Evolutionary conservation across 164 flowering plant species (phyloP).

Genomic region (Sextonia rubra): DNA sequence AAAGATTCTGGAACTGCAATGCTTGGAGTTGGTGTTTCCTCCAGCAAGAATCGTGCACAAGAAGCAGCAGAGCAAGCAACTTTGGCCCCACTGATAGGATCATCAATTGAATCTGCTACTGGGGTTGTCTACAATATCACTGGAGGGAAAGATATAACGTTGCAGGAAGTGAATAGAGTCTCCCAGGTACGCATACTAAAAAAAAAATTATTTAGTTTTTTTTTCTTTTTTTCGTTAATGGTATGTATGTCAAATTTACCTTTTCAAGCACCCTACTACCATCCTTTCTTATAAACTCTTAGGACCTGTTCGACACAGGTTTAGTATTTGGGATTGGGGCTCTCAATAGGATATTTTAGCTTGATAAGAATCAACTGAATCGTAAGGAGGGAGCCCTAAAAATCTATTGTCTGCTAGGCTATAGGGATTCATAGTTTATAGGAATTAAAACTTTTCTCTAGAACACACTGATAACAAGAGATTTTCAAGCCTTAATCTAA

Average conservation of each 20-base stretch:
- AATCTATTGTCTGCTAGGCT: too few species aligned
- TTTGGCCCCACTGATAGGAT: conserved; percentile 88
- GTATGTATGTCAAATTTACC: not conserved
- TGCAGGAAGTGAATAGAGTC: conserved; percentile 97
- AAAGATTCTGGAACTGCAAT: conserved; percentile 98
- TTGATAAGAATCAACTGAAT: too few species aligned
- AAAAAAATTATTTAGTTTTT: not conserved
- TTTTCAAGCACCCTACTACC: not conserved
- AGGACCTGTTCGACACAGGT: too few species aligned
- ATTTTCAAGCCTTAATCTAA: too few species aligned
- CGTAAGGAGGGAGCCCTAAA: too few species aligned
- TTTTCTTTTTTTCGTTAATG: not conserved
- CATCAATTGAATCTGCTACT: conserved; percentile 93
- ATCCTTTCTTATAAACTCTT: too few species aligned
- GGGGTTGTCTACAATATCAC: conserved; percentile 97
- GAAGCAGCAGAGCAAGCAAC: conserved; percentile 99
- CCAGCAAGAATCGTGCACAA: conserved; percentile 97
- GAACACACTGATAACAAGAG: too few species aligned
- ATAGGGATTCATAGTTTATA: too few species aligned
- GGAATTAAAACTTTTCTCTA: too few species aligned
- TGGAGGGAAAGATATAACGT: conserved; percentile 95
- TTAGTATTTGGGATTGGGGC: too few species aligned
- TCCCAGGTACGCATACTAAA: conserved; percentile 60
- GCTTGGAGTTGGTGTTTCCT: conserved; percentile 99
- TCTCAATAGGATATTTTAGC: too few species aligned